phyloP scores from a whole-genome alignment of 1,284 basidiomycete genomes.

The Heterobasidion occidentale region DNA sequence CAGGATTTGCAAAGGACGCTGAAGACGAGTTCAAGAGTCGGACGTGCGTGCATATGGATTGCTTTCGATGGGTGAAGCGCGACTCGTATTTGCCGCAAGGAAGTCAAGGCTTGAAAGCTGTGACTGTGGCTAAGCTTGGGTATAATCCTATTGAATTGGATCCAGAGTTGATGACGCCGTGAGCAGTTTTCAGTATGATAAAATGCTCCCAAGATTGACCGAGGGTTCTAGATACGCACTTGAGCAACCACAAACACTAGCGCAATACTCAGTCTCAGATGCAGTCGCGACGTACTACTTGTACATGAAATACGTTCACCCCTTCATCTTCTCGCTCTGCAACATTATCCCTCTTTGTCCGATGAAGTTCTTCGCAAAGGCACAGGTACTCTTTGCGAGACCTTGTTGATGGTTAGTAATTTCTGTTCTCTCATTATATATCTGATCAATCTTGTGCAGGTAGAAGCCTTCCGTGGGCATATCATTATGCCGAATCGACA shows the following conservation, averaged over 20 bases:
- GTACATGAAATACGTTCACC: conserved; percentile 99
- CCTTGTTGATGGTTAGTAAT: conserved; percentile 84
- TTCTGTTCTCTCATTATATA: not conserved
- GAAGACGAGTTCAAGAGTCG: conserved; percentile 97
- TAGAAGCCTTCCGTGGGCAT: conserved; percentile 86
- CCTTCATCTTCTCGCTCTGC: conserved; percentile 98
- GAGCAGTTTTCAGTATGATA: conserved; percentile 21
- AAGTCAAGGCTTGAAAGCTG: conserved; percentile 97
- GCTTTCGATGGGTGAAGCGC: conserved; percentile 99
- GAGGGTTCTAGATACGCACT: conserved; percentile 71
- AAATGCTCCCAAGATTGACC: not conserved
- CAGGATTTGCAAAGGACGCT: conserved; percentile 84
- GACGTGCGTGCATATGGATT: conserved; percentile 97
- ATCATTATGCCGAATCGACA: conserved; percentile 99
- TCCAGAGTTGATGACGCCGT: conserved; percentile 99
- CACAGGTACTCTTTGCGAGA: conserved; percentile 95
- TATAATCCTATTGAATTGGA: conserved; percentile 98
- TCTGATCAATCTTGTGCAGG: conserved; percentile 38
- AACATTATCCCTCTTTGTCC: conserved; percentile 98
- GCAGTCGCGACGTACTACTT: conserved; percentile 99
- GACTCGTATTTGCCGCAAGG: conserved; percentile 99
- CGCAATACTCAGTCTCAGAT: conserved; percentile 99
- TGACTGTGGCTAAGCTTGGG: conserved; percentile 94
- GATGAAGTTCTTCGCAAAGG: conserved; percentile 95
- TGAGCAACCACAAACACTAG: conserved; percentile 92